These are phyloP conservation scores for Pseudogymnoascus sp. DNA, from an alignment of 2,329 filamentous ascomycete genomes.

Conservation along the genomic window DNA sequence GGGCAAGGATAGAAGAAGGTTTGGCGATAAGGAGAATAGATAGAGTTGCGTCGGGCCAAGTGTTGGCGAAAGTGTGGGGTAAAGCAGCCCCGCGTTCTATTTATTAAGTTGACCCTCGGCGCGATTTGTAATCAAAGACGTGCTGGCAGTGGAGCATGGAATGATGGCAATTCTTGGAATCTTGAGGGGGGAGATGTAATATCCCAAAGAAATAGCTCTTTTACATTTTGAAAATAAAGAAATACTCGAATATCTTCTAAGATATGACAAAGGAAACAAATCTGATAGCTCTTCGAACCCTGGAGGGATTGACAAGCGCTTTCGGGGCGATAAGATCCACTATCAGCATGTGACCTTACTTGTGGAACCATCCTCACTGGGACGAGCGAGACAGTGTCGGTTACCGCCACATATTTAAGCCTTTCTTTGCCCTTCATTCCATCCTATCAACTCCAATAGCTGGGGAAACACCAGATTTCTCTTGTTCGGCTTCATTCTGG, in stretches of 20 bases:
- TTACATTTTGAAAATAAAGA: neutral
- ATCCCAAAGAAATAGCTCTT: neutral
- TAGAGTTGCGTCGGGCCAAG: neutral
- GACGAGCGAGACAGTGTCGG: neutral
- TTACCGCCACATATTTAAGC: neutral
- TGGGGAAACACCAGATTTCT: neutral
- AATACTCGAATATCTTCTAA: neutral
- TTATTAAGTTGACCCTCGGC: neutral
- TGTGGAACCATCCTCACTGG: neutral
- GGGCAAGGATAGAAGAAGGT: neutral
- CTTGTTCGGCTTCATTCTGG: neutral
- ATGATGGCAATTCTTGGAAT: neutral
- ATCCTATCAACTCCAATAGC: neutral
- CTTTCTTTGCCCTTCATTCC: neutral
- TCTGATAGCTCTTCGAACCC: neutral
- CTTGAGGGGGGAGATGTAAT: neutral
- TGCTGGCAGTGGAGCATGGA: neutral
- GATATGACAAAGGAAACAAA: neutral
- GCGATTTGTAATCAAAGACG: neutral
- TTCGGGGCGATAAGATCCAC: neutral
- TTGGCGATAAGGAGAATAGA: neutral
- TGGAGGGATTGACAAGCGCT: neutral
- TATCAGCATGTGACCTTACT: neutral
- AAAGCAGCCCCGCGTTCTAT: neutral
- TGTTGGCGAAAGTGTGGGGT: neutral